These are phyloP conservation scores for Colletotrichum chrysophilum DNA, from an alignment of 2,329 filamentous ascomycete genomes.

Conservation along the genomic window DNA sequence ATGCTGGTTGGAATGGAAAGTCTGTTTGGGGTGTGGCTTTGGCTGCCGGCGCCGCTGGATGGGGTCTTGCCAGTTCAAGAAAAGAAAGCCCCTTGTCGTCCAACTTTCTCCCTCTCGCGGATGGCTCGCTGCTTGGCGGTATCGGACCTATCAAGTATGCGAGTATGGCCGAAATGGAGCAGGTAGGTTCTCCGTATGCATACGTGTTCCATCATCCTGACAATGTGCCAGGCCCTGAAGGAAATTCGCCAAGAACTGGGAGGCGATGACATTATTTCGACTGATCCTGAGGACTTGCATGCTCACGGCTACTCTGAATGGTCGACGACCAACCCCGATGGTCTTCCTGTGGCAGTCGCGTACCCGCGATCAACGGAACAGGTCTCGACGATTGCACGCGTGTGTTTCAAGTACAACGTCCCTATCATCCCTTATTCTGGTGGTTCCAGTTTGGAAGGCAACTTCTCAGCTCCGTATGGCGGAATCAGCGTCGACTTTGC, in stretches of 20 bases:
- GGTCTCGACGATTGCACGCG: constrained; percentile 63
- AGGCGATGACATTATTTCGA: constrained; percentile 64
- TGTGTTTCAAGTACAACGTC: constrained; percentile 80
- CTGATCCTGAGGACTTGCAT: constrained; percentile 65
- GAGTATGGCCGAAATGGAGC: constrained; percentile 39
- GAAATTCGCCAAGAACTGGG: constrained; percentile 56
- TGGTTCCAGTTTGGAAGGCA: constrained; percentile 85
- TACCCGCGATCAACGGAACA: constrained; percentile 67
- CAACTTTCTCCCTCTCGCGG: constrained; percentile 20
- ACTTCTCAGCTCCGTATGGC: constrained; percentile 86
- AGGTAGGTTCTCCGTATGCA: constrained; percentile 17
- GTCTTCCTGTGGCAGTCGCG: constrained; percentile 66
- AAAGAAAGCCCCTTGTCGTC: constrained; percentile 3
- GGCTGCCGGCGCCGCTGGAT: constrained; percentile 44
- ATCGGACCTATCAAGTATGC: constrained; percentile 40
- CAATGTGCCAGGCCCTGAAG: constrained; percentile 51
- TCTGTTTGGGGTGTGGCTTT: constrained; percentile 43
- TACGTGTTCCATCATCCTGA: background rate
- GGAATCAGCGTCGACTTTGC: constrained; percentile 91
- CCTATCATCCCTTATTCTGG: constrained; percentile 89
- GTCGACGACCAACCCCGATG: constrained; percentile 66
- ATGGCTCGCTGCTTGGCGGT: constrained; percentile 29
- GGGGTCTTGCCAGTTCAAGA: constrained; percentile 40
- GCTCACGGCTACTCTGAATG: constrained; percentile 72
- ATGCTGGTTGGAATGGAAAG: constrained; percentile 32